Percentiles rank a stretch among this genome's conserved stretches.
Evolutionary conservation across 2,329 filamentous ascomycete genomes (phyloP).

Genomic region (Epicoccum nigrum): DNA sequence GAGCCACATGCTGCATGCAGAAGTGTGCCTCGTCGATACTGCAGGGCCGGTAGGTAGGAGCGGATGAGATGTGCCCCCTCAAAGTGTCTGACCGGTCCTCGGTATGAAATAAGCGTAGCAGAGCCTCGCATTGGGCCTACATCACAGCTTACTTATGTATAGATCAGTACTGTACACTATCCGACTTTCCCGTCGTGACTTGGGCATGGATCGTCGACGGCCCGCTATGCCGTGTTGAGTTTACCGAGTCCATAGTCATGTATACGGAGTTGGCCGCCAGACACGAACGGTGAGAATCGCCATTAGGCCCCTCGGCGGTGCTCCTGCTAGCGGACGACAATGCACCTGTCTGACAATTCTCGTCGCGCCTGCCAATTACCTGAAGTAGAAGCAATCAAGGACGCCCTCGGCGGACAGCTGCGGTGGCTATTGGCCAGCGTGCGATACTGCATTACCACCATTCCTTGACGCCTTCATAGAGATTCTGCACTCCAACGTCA

Average conservation of each 20-base stretch:
- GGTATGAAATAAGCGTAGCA: not conserved
- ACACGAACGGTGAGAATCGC: conserved; percentile 15
- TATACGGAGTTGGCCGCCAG: conserved; percentile 2
- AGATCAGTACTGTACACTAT: too few relatives aligned
- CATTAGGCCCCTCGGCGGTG: conserved; percentile 7
- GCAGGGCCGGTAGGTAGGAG: conserved; percentile 10
- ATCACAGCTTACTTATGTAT: not conserved
- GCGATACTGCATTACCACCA: conserved; percentile 1
- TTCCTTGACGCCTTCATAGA: not conserved
- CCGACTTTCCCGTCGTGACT: conserved; percentile 3
- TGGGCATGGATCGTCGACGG: conserved; percentile 13
- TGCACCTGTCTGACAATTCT: conserved; percentile 7
- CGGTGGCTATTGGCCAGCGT: conserved; percentile 1
- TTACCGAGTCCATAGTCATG: conserved; percentile 1
- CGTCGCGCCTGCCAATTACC: conserved; percentile 2
- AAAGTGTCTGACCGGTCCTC: not conserved
- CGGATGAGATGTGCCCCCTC: not conserved
- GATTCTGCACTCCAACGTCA: conserved; percentile 5
- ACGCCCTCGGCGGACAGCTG: conserved; percentile 4
- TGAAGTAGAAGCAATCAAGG: not conserved
- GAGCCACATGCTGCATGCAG: conserved; percentile 5
- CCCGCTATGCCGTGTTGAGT: conserved; percentile 15
- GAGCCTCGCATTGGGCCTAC: not conserved
- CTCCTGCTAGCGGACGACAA: conserved; percentile 3
- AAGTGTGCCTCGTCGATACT: not conserved